phyloP scores from a whole-genome alignment of 148 eudicot genomes.

The Chenopodium berlandieri region DNA sequence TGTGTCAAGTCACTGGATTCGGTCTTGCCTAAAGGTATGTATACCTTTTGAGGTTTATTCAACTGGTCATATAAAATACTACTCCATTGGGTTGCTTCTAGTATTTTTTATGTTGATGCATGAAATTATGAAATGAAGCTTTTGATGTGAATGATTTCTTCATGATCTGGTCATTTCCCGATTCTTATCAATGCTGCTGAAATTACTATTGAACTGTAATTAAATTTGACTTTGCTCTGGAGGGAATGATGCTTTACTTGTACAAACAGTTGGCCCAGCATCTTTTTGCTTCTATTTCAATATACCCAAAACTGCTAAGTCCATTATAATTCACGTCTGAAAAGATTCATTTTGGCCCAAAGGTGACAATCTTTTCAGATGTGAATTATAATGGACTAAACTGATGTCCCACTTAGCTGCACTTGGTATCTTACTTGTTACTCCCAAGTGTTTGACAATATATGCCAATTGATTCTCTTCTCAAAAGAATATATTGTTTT shows the following conservation, averaged over 20 bases:
- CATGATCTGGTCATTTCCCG: background rate
- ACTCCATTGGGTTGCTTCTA: background rate
- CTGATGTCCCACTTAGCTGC: background rate
- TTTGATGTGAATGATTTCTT: background rate
- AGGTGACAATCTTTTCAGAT: background rate
- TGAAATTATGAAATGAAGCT: background rate
- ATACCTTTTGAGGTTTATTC: conserved; percentile 3
- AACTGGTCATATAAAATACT: background rate
- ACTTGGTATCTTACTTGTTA: background rate
- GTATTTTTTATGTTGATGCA: background rate
- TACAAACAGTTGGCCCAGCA: background rate
- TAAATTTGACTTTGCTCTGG: background rate
- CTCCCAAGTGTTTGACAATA: background rate
- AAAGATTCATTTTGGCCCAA: background rate
- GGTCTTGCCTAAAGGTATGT: conserved; percentile 75
- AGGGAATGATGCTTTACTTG: background rate
- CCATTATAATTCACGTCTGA: background rate
- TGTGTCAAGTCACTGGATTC: conserved; percentile 89
- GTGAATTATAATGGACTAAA: background rate
- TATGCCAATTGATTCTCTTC: background rate
- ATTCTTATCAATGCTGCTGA: background rate
- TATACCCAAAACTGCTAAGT: background rate
- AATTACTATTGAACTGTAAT: background rate
- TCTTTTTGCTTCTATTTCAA: background rate
- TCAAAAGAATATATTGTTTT: too few relatives aligned